Evolutionary conservation across 108 stramenopile genomes (phyloP), one percentile per base, ranked within the genome.

Genomic region (Stephanodiscus triporus): DNA sequence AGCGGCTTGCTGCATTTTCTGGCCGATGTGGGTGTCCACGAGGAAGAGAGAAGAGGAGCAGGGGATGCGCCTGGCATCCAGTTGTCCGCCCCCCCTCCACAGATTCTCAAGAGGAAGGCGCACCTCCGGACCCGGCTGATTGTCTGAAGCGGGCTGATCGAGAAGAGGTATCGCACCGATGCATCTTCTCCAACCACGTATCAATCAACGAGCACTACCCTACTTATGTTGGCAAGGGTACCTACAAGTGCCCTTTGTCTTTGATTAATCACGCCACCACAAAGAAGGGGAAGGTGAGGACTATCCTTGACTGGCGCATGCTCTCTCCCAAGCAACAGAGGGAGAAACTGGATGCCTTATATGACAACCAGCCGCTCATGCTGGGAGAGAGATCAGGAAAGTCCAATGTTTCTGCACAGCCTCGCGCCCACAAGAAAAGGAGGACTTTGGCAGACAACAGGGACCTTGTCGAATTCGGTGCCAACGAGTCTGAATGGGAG

Each of bases 361-460:
- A 60, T 26, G 53, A 54, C 53, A 54, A 36, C 36, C 49, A 50
- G n/a, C n/a, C n/a, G 49, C 20, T 17, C 49, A 50, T 50, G 4
- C 20, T 20, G 20, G 7, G 4, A 4, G 49, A 8, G 20, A 20
- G 20, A 50, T 17, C 9, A 9, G 49, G 2, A 8, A 50, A 50
- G 20, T 7, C 49, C 9, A 8, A 50, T 20, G 9, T 7, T 50
- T 7, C 49, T 9, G 4, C 4, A 4, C 49, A 4, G 20, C 49
- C 9, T 4, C 4, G 36, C 49, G 4, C 4, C 6, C 4, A 9
- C 9, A 20, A 50, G 49, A 20, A 50, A 20, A 17, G 49, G 49
- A 20, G 49, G 49, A 50, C 49, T 20, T 17, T 20, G 49, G 49
- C 17, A 2, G 9, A 20, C 6, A 17, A 50, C 4, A 4, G 49